Evolutionary conservation across 352 stramenopile species (phyloP), one percentile per base, ranked within the genome.

Genomic region (Nothophytophthora sp.): DNA sequence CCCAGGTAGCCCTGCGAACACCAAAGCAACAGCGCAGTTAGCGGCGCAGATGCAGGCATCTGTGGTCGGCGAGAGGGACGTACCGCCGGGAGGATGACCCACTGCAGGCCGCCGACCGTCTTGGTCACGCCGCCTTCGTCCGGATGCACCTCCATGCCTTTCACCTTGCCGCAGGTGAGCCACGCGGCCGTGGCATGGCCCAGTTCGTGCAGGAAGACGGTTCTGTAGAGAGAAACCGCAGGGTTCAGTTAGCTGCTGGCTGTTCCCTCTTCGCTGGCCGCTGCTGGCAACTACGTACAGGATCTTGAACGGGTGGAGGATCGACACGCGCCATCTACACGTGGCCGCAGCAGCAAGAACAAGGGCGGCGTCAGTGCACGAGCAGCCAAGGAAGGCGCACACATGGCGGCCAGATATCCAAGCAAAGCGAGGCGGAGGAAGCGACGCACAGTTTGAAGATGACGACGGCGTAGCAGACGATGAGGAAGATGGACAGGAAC

Each of bases 281-380:
- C n/a, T n/a, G n/a, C n/a, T n/a, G n/a, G n/a, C n/a, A n/a, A n/a
- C n/a, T 1, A 76, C 80, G 53, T 76, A 95, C 82, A 95, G 63
- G 45, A 94, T 94, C 48, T 96, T 96, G 55, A 96, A 95, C 24
- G 86, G 86, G 47, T 94, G 84, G 4, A 96, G 70, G 25, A 96
- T 78, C 28, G 76, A 80, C 18, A 92, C 70, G 56, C 85, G 81
- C 86, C 86, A 96, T 64, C 80, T 92, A 63, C 28, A 85, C n/a
- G n/a, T n/a, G n/a, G n/a, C n/a, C n/a, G n/a, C n/a, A n/a, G n/a
- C n/a, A n/a, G n/a, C n/a, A n/a, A n/a, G n/a, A n/a, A n/a, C n/a
- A n/a, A n/a, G n/a, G n/a, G n/a, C n/a, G n/a, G n/a, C n/a, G n/a
- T n/a, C n/a, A n/a, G n/a, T n/a, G n/a, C n/a, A n/a, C n/a, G n/a